These are phyloP conservation scores for Cladosporium sp. DNA, from an alignment of 2,329 filamentous ascomycete genomes.

Conservation along the genomic window DNA sequence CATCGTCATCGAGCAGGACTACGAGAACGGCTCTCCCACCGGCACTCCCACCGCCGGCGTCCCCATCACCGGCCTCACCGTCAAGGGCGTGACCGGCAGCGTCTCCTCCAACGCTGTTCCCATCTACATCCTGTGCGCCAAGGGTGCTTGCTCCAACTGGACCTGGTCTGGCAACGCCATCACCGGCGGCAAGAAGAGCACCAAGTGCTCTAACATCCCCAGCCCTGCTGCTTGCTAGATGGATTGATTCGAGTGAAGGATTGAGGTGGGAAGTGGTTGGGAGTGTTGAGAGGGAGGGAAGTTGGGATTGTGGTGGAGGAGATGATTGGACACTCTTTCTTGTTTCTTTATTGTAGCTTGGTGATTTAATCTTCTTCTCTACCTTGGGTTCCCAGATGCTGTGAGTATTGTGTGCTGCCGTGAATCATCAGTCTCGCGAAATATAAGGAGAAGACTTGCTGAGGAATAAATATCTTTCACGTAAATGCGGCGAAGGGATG, in stretches of 20 bases:
- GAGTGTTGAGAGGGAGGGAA: neutral
- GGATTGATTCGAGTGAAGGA: neutral
- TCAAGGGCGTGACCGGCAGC: slow-evolving; percentile 47
- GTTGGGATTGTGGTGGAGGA: no score
- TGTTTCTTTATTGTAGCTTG: no score
- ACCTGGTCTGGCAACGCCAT: slow-evolving; percentile 52
- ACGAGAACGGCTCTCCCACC: slow-evolving; percentile 50
- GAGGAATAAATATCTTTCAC: neutral
- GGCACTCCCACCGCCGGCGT: slow-evolving; percentile 40
- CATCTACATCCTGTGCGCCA: slow-evolving; percentile 57
- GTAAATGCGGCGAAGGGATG: no score
- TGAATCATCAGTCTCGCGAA: no score
- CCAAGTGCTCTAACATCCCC: slow-evolving; percentile 44
- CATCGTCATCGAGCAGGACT: slow-evolving; percentile 61
- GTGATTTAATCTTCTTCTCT: no score
- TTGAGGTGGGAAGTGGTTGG: neutral
- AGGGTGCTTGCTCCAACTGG: slow-evolving; percentile 55
- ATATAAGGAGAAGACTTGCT: no score
- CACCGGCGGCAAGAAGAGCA: slow-evolving; percentile 53
- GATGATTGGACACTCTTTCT: no score
- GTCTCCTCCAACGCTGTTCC: slow-evolving; percentile 42
- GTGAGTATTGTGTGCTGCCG: no score
- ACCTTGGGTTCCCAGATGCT: no score
- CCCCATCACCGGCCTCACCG: slow-evolving; percentile 53
- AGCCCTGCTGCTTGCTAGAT: slow-evolving; percentile 12